Percentiles rank a stretch among this genome's conserved stretches.
Conservation (phyloP, 2,329 filamentous ascomycete genomes). For the Boeremia lycopersici region DNA sequence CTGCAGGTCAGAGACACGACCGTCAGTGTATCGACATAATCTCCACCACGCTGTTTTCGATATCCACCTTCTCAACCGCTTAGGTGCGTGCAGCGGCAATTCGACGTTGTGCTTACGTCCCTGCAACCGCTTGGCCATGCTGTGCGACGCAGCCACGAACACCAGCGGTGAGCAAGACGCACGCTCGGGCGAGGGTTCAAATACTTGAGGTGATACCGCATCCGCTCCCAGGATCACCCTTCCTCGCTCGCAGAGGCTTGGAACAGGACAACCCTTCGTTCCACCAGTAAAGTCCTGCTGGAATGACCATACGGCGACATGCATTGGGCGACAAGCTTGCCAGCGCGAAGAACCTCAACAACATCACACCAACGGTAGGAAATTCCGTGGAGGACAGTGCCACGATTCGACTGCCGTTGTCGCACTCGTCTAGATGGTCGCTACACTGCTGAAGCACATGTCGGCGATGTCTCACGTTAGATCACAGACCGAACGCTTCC, state of each 20-base stretch:
- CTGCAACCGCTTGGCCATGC: constrained; percentile 7
- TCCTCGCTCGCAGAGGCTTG: neutral
- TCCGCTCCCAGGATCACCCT: constrained; percentile 4
- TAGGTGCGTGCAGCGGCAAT: neutral
- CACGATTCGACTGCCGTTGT: neutral
- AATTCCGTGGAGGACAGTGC: neutral
- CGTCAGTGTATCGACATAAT: neutral
- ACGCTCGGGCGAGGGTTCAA: constrained; percentile 7
- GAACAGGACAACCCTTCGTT: neutral
- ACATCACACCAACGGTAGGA: neutral
- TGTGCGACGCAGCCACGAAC: constrained; percentile 3
- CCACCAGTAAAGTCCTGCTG: neutral
- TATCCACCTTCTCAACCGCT: neutral
- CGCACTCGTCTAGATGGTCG: neutral
- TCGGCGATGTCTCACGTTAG: constrained; percentile 11
- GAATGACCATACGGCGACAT: neutral
- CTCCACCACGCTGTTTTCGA: constrained; percentile 5
- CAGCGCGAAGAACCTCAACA: constrained; percentile 9
- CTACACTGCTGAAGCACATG: neutral
- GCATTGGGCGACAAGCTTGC: constrained; percentile 11
- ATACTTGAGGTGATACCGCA: constrained; percentile 8
- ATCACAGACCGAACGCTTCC: neutral
- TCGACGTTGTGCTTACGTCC: constrained; percentile 2
- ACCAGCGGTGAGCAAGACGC: constrained; percentile 16
- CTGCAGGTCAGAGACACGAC: constrained; percentile 7